Evolutionary conservation across 2,329 filamentous ascomycete species (phyloP).

Genomic region (Exserohilum turcica): DNA sequence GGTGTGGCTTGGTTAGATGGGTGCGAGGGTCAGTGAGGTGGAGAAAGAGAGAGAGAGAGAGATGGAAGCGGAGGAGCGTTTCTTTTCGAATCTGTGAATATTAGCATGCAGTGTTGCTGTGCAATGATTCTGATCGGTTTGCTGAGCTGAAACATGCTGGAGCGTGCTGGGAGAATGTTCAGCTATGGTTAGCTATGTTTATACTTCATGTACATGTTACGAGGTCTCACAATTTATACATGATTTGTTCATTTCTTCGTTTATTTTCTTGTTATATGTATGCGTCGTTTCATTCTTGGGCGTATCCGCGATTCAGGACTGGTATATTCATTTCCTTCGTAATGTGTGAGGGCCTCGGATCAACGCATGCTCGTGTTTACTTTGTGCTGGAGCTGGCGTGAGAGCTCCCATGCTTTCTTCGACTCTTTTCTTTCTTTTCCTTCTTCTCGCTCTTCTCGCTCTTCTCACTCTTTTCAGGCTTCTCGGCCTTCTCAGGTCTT

Average conservation of each 20-base stretch:
- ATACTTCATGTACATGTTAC: too few relatives aligned
- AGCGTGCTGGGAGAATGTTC: background rate
- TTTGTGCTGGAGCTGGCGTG: slow-evolving; percentile 13
- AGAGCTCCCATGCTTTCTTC: slow-evolving; percentile 15
- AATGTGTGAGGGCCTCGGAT: background rate
- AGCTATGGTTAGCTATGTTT: background rate
- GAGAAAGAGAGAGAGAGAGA: too few relatives aligned
- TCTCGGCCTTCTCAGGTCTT: background rate
- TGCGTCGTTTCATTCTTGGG: slow-evolving; percentile 3
- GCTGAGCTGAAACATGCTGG: too few relatives aligned
- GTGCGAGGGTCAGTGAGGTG: too few relatives aligned
- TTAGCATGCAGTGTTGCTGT: too few relatives aligned
- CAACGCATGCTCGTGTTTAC: background rate
- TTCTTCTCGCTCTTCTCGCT: slow-evolving; percentile 14
- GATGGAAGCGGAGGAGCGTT: background rate
- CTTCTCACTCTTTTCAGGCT: slow-evolving; percentile 1
- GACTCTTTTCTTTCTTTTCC: slow-evolving; percentile 14
- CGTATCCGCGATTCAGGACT: background rate
- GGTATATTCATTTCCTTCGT: too few relatives aligned
- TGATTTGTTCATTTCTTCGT: too few relatives aligned
- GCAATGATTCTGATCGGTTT: too few relatives aligned
- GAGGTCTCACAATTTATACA: too few relatives aligned
- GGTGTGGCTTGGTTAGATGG: slow-evolving; percentile 25
- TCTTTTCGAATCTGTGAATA: slow-evolving; percentile 1
- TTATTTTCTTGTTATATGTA: slow-evolving; percentile 1